A percentile compares a stretch with the other conserved stretches of the same genome.
These are phyloP conservation scores for Coniferiporia weirii DNA, from an alignment of 1,284 basidiomycete species.

Conservation along the genomic window DNA sequence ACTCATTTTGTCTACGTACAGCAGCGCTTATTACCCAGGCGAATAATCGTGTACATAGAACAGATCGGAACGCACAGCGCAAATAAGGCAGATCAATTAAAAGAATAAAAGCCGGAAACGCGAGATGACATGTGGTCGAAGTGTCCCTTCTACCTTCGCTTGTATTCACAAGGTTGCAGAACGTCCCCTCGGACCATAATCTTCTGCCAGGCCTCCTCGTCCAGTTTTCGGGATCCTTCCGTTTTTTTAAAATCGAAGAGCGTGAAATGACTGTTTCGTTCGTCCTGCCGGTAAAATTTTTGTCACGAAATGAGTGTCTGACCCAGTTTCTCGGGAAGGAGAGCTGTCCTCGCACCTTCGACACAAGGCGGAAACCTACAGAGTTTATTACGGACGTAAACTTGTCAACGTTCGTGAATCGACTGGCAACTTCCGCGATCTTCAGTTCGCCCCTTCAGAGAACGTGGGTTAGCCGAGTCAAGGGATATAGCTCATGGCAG, in stretches of 20 bases:
- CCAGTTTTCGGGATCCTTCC: slow-evolving; percentile 37
- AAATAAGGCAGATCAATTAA: too few species aligned
- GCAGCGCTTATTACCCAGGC: too few species aligned
- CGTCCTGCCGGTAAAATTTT: slow-evolving; percentile 47
- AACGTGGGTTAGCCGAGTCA: slow-evolving; percentile 13
- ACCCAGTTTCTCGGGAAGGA: slow-evolving; percentile 8
- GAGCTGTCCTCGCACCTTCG: slow-evolving; percentile 49
- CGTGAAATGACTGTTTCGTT: slow-evolving; percentile 83
- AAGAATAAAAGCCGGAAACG: too few species aligned
- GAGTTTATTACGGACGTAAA: slow-evolving; percentile 70
- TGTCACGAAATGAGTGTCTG: slow-evolving; percentile 9
- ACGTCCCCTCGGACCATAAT: slow-evolving; percentile 55
- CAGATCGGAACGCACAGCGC: too few species aligned
- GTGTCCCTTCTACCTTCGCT: slow-evolving; percentile 65
- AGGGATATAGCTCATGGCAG: slow-evolving; percentile 9
- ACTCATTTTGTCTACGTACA: too few species aligned
- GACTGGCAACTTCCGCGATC: slow-evolving; percentile 94
- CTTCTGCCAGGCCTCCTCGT: slow-evolving; percentile 60
- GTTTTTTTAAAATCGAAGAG: slow-evolving; percentile 81
- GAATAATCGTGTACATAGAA: too few species aligned
- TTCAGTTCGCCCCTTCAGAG: slow-evolving; percentile 74
- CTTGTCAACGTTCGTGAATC: slow-evolving; percentile 70
- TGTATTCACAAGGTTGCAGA: slow-evolving; percentile 95
- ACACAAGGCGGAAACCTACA: slow-evolving; percentile 76
- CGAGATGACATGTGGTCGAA: too few species aligned